These are phyloP conservation scores for Diospyros kaki DNA, from an alignment of 148 eudicot genomes.

Conservation along the genomic window DNA sequence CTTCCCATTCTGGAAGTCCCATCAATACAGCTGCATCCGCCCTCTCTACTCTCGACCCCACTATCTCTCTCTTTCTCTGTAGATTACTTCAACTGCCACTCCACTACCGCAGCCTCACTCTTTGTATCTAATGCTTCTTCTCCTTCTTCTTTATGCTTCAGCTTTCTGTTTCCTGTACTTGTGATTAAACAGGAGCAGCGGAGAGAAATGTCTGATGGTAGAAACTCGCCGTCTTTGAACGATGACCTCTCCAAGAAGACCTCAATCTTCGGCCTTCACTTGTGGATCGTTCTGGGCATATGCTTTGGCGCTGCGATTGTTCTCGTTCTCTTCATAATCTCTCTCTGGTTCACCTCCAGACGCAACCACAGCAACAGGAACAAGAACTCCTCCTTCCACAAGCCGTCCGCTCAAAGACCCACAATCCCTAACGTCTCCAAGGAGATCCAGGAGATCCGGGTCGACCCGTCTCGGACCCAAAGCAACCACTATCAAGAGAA, in stretches of 20 bases:
- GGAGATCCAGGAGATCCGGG: slow-evolving; percentile 62
- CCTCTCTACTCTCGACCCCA: not conserved
- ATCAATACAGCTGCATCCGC: slow-evolving; percentile 13
- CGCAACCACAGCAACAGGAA: slow-evolving; percentile 27
- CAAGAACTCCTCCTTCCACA: not conserved
- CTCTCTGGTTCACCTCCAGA: slow-evolving; percentile 58
- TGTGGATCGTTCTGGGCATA: slow-evolving; percentile 71
- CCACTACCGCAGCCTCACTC: not conserved
- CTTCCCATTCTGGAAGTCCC: slow-evolving; percentile 7
- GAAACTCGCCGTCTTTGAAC: slow-evolving; percentile 33
- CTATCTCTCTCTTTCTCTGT: not conserved
- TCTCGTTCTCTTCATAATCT: slow-evolving; percentile 50
- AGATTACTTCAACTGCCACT: not conserved
- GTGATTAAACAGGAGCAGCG: not conserved
- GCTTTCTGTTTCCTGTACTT: not conserved
- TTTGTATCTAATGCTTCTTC: not conserved
- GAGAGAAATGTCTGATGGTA: slow-evolving; percentile 33
- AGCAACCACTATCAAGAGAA: slow-evolving; percentile 4
- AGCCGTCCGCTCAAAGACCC: slow-evolving; percentile 23
- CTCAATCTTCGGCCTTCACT: slow-evolving; percentile 58
- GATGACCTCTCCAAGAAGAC: slow-evolving; percentile 52
- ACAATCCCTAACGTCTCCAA: slow-evolving; percentile 51
- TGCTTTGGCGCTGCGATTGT: slow-evolving; percentile 60
- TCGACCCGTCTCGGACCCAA: slow-evolving; percentile 27
- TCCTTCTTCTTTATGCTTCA: no score